phyloP scores from a whole-genome alignment of 2,329 filamentous ascomycete genomes.

The Microdochium trichocladiopsis region DNA sequence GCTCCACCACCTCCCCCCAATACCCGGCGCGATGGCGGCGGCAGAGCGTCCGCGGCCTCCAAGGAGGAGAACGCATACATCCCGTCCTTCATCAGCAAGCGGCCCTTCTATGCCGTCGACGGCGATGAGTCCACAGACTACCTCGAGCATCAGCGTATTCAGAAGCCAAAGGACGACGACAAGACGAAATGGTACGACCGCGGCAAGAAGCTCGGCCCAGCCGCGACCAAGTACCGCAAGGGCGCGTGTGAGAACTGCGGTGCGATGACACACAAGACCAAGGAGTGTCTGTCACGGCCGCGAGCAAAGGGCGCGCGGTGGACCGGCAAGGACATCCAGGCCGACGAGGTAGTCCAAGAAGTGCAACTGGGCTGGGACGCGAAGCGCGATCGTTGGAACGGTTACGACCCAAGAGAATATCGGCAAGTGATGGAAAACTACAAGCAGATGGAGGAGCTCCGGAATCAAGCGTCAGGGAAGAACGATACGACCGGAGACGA shows the following conservation, averaged over 20 bases:
- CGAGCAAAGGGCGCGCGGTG: slow-evolving; percentile 85
- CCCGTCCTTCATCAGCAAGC: slow-evolving; percentile 94
- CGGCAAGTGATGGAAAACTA: slow-evolving; percentile 82
- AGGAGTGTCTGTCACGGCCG: slow-evolving; percentile 85
- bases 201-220: slow-evolving; percentile 74
- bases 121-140: slow-evolving; percentile 75
- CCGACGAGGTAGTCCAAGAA: slow-evolving; percentile 81
- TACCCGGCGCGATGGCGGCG: slow-evolving; percentile 20
- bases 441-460: slow-evolving; percentile 74
- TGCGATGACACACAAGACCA: slow-evolving; percentile 91
- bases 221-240: slow-evolving; percentile 94
- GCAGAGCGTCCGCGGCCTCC: slow-evolving; percentile 33
- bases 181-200: slow-evolving; percentile 89
- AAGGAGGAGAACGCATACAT: slow-evolving; percentile 99
- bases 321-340: slow-evolving; percentile 89
- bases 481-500: slow-evolving; percentile 29
- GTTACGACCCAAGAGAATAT: slow-evolving; percentile 89
- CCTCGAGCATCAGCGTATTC: slow-evolving; percentile 89
- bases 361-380: slow-evolving; percentile 92
- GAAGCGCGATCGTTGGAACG: slow-evolving; percentile 96
- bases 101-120: slow-evolving; percentile 86
- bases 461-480: slow-evolving; percentile 41
- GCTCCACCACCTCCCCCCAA: slow-evolving; percentile 28
- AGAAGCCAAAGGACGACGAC: slow-evolving; percentile 60
- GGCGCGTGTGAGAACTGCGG: slow-evolving; percentile 98